phyloP scores from a whole-genome alignment of 805 yeast species.

The Tetrapisispora nanseiensis region DNA sequence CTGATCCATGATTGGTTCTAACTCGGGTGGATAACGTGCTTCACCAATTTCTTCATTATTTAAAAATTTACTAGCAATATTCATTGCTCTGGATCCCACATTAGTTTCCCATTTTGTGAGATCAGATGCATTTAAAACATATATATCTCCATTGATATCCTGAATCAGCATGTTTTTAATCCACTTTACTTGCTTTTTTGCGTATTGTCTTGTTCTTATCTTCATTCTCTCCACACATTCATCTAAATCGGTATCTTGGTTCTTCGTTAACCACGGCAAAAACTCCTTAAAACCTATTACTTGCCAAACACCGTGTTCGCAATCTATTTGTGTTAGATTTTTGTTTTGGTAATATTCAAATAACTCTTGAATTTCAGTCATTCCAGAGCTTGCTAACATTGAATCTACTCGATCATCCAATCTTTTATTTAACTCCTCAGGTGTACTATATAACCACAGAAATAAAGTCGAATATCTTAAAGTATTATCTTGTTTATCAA shows the following conservation, averaged over 20 bases:
- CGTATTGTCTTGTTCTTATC: conserved; percentile 72
- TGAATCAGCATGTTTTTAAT: conserved; percentile 59
- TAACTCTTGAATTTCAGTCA: conserved; percentile 57
- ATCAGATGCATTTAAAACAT: conserved; percentile 69
- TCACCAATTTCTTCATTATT: conserved; percentile 8
- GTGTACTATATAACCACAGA: conserved; percentile 75
- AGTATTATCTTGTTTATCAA: conserved; percentile 50
- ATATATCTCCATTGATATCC: conserved; percentile 53
- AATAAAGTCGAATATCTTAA: conserved; percentile 54
- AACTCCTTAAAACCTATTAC: conserved; percentile 91
- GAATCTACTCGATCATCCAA: conserved; percentile 73
- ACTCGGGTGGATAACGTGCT: conserved; percentile 33
- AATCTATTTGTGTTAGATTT: conserved; percentile 30
- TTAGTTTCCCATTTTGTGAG: conserved; percentile 46
- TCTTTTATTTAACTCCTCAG: conserved; percentile 45
- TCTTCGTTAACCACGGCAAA: conserved; percentile 50
- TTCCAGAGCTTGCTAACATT: conserved; percentile 66
- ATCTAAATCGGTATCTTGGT: conserved; percentile 23
- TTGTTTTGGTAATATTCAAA: conserved; percentile 34
- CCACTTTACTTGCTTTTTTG: conserved; percentile 86
- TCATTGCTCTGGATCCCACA: conserved; percentile 48
- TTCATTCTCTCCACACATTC: conserved; percentile 70
- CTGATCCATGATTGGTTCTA: conserved; percentile 21
- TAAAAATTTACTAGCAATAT: conserved; percentile 38
- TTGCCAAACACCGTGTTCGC: conserved; percentile 81